Base-by-base conservation (phyloP, 2,329 filamentous ascomycete species). In the Ophiostoma ulmi region DNA sequence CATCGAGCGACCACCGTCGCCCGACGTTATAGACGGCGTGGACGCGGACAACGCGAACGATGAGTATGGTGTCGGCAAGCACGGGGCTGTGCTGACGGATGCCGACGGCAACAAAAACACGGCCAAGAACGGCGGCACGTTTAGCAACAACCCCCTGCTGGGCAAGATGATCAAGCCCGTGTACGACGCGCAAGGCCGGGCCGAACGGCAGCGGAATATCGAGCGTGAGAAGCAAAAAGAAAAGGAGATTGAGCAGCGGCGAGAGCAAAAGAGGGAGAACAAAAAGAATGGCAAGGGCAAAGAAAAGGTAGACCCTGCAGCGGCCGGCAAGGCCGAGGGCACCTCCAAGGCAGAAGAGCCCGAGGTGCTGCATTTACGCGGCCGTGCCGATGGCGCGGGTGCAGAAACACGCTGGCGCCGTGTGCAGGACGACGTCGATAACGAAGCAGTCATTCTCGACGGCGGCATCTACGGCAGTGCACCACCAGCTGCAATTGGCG, bases 101-200 rank as follows among this genome's bases (percentile, higher is more conserved):
- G 80, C 77, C 5, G 77, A 76, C 13, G 77, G 77, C 1, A 81
- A 81, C 70, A 77, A 76, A 66, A 76, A 73, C 22, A 77, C 36
- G 8, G 10, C 36, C 26, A 63, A 39, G 1, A 35, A 75, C n/a
- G 82, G 84, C 5, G 88, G 88, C 1, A 86, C 86, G 2, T 92
- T 91, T 75, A 90, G 88, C 74, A 84, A 81, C 71, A 93, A 93
- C 73, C 91, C 90, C 1, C 78, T 92, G 39, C 79, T 92, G 20
- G 74, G 14, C 86, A 84, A 84, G 0, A 76, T 92, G 73, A 90
- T 93, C 74, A 84, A 86, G 74, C 91, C 91, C 0, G 85, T 88
- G 5, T 87, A 81, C 77, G 80, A 86, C 70, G 79, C 80, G 20
- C 64, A 55, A 36, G 31, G 44, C 58, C 65, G 67, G 20, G 66